Evolutionary conservation across 2,329 filamentous ascomycete genomes (phyloP), one percentile per base, ranked within the genome.

Genomic region (Bisporella sp.): DNA sequence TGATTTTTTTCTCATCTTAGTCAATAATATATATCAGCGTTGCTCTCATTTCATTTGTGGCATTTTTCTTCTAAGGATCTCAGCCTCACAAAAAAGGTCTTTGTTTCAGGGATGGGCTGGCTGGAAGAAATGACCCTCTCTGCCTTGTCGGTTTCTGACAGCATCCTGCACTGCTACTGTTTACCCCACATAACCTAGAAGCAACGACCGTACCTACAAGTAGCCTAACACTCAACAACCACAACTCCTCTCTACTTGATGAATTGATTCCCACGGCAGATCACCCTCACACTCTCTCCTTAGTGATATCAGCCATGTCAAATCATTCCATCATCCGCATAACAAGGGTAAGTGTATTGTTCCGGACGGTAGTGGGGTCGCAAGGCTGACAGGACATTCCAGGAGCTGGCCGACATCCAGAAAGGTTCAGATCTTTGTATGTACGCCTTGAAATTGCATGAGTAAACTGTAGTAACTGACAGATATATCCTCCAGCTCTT

Each of bases 271-370:
- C 31, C 11, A 42, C 11, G 11, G 41, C 21, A 21, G 21, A 21
- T 21, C 29, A 11, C 8, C 13, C 41, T 29, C 43, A 33, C 9
- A 11, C 13, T 9, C 43, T 5, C 21, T 5, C 43, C 31, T 4
- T 7, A 28, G 30, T 35, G 13, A 11, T 45, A 29, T 29, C 13
- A 0, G 66, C 56, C 61, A 89, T 89, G 84, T 82, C 85, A 55
- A 89, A 93, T 69, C 89, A 95, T 69, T 89, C 87, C 53, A 88
- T 95, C 62, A 84, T 95, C 60, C 86, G 89, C 57, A 92, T 95
- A 69, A 87, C 87, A 57, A 87, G 89, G 73, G 86, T 89, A 73
- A 60, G 74, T 45, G 68, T 51, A 30, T 41, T 53, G 57, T 50
- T 43, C 47, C 21, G 51, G 54, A 37, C 50, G 45, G 50, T 54